Evolutionary conservation across 208 protist species (phyloP), one percentile per base, ranked within the genome.

Genomic region (Jaenimonas drosophilae): DNA sequence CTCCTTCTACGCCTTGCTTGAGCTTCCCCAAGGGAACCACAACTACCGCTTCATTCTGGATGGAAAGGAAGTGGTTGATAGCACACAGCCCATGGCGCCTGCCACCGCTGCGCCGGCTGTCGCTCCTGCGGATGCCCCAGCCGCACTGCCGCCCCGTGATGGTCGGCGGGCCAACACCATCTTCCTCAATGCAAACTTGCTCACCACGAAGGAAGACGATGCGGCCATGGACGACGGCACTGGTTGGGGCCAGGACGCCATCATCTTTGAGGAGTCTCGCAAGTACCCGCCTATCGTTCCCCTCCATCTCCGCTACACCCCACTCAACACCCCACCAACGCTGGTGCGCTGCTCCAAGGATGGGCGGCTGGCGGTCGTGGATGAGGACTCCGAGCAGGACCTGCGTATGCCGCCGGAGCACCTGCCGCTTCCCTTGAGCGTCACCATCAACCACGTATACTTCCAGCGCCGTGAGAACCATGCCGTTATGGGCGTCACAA

Each of bases 381-480:
- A 39, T 27, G 59, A 61, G 26, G 65, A 76, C 21, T 64, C 41
- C 33, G 52, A 49, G 12, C 20, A 49, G n/a, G 71, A 67, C 6
- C 21, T 21, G 4, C 55, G 27, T 14, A 53, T 76, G 49, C 25
- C 54, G 1, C 73, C 79, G 3, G 84, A 88, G 62, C 64, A 90
- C 53, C 74, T 95, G 25, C 87, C 87, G 16, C 58, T 91, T 28
- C 87, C 87, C 7, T 73, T 91, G 32, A 89, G 75, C 49, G 87
- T 91, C 17, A 92, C 87, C 11, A 86, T 95, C 59, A 95, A 95
- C 54, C 87, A 95, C 59, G 78, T 91, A 34, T 95, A 95, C 68
- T 95, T 95, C 60, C 84, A 91, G 65, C 74, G 76, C 31, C 66
- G 83, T 21, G 87, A 90, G 33, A 73, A 91, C 52, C 81, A 92